Evolutionary conservation across 2,329 filamentous ascomycete species (phyloP), one percentile per base, ranked within the genome.

Genomic region (Trichophaea hybrida): DNA sequence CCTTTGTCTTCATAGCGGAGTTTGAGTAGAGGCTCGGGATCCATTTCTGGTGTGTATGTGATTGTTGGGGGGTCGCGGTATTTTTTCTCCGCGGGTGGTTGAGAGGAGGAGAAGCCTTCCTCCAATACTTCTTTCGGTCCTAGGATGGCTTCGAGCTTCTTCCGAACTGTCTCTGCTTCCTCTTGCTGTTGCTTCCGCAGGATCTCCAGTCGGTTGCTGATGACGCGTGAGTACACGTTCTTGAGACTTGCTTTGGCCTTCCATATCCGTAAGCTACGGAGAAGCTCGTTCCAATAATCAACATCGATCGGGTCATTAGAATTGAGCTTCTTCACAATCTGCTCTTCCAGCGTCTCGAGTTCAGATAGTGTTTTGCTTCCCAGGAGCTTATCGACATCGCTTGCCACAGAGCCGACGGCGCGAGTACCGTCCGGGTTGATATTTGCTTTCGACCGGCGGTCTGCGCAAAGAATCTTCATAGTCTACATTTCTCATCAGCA

Each of bases 281-380:
- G 76, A 13, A 98, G 77, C 70, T 95, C 88, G 70, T 94, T 88
- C 93, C 93, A 98, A 72, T 97, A 98, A 73, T 98, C 93, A 1
- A 86, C 88, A 72, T 98, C 93, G 66, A 98, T 91, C 7, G 87
- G 84, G 69, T 96, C 90, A 70, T 95, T 84, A 6, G 88, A 94
- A 56, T 83, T 79, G 52, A 98, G 75, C 74, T 98, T 98, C 13
- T 78, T 76, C 70, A 82, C 83, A 71, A 98, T 93, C 74, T 97
- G 90, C 64, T 77, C 80, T 73, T 98, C 91, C 53, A 98, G 76
- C 15, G 80, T 80, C 70, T 90, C 85, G n/a, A 98, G 77, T 71
- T 97, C 87, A 68, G 88, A 84, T 68, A 88, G 83, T 13, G 83
- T 81, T 74, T 98, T 98, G 6, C 89, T 88, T 2, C 81, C 80